A percentile compares a stretch with the other conserved stretches of the same genome.
These are phyloP conservation scores for Backusella tarrabulga DNA, from an alignment of 192 early-diverging fungal genomes.

Conservation along the genomic window DNA sequence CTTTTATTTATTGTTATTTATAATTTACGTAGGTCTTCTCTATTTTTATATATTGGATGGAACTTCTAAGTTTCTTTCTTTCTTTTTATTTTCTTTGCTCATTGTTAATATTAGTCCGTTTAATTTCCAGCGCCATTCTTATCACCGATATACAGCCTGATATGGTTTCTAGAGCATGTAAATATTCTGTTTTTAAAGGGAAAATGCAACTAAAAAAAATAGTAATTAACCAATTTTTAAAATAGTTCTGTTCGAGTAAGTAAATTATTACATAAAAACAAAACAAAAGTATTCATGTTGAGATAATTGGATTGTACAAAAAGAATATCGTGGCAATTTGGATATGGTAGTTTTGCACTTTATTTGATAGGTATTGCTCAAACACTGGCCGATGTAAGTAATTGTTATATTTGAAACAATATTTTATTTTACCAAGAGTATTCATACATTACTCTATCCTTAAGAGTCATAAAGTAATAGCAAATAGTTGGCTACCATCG, in stretches of 20 bases:
- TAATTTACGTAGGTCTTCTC: conserved; percentile 16
- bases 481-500: conserved; percentile 32
- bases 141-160: conserved; percentile 12
- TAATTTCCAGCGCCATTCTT: conserved; percentile 17
- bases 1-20: conserved; percentile 23
- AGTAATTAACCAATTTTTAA: not conserved
- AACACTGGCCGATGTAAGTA: conserved; percentile 25
- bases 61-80: not conserved
- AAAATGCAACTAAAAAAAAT: not conserved
- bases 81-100: not conserved
- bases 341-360: conserved; percentile 22
- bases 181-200: not conserved
- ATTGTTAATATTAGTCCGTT: conserved; percentile 14
- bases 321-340: conserved; percentile 26
- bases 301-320: not conserved
- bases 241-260: conserved; percentile 9
- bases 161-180: conserved; percentile 26
- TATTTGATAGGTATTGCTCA: conserved; percentile 34
- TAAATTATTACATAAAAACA: not conserved
- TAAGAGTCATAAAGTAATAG: conserved; percentile 32
- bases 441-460: not conserved
- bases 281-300: not conserved
- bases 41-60: not conserved
- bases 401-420: too few species aligned
- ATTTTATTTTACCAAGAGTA: not conserved